Conservation (phyloP, 2,329 filamentous ascomycete genomes). For the Aspergillus fijiensis region DNA sequence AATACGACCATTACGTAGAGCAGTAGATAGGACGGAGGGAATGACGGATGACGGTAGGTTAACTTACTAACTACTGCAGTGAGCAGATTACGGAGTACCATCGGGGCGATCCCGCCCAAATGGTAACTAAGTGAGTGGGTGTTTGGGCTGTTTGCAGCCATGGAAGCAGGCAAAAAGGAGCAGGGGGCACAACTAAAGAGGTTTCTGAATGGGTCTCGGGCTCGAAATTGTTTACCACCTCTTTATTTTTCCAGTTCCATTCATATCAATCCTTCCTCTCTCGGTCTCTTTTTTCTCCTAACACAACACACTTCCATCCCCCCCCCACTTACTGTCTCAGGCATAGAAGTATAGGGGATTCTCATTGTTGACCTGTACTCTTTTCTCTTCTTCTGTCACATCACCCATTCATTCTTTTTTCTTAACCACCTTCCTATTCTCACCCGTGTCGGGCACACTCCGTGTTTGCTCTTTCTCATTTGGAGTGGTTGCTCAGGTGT, state of each 20-base stretch:
- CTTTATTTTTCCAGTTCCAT: slow-evolving; percentile 15
- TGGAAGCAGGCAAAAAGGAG: slow-evolving; percentile 21
- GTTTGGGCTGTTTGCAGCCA: slow-evolving; percentile 27
- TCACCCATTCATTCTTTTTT: not conserved
- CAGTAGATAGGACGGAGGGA: no score
- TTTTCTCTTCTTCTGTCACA: slow-evolving; percentile 15
- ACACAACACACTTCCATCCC: not conserved
- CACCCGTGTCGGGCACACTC: not conserved
- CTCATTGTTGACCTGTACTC: slow-evolving; percentile 1
- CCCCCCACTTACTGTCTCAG: slow-evolving; percentile 10
- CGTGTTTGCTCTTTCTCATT: slow-evolving; percentile 10
- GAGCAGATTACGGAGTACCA: not conserved
- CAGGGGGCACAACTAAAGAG: slow-evolving; percentile 11
- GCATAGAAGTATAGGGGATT: slow-evolving; percentile 4
- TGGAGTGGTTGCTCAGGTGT: slow-evolving; percentile 13
- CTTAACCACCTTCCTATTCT: not conserved
- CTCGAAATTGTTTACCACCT: slow-evolving; percentile 12
- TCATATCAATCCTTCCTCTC: not conserved
- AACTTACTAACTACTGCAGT: no score
- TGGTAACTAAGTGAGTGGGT: not conserved
- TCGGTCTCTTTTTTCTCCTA: slow-evolving; percentile 4
- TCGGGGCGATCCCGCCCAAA: not conserved
- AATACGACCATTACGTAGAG: not conserved
- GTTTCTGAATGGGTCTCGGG: slow-evolving; percentile 7
- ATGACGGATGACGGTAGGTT: no score